Percentiles rank a stretch among this genome's conserved stretches.
These are phyloP conservation scores for Fraxinus latifolia DNA, from an alignment of 305 asterid species.

Conservation along the genomic window DNA sequence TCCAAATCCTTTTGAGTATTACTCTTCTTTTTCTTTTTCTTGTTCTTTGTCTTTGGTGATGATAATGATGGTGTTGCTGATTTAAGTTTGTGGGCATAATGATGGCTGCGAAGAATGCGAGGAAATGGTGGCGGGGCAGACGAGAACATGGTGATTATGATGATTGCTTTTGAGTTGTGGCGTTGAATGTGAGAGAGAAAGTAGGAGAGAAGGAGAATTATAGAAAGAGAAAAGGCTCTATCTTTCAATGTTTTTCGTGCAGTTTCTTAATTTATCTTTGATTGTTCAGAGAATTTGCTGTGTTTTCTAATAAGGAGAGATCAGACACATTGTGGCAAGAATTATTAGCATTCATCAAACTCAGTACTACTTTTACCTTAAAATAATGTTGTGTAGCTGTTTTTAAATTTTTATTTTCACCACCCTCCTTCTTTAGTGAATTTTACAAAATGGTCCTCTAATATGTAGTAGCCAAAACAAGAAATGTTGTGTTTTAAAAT, in stretches of 20 bases:
- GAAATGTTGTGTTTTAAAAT: background rate
- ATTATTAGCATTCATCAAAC: slow-evolving; percentile 34
- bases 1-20: background rate
- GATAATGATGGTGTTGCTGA: slow-evolving; percentile 33
- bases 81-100: slow-evolving; percentile 43
- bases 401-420: background rate
- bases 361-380: background rate
- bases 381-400: background rate
- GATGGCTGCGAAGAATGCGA: slow-evolving; percentile 33
- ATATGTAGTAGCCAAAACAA: background rate
- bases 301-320: background rate
- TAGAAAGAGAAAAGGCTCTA: background rate
- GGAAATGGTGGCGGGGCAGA: slow-evolving; percentile 13
- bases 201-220: background rate
- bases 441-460: background rate
- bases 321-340: slow-evolving; percentile 8
- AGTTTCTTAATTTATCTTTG: slow-evolving; percentile 25
- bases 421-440: background rate
- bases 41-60: background rate
- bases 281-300: background rate
- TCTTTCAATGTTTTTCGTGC: slow-evolving; percentile 40
- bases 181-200: slow-evolving; percentile 27
- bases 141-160: slow-evolving; percentile 34
- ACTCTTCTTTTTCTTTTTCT: background rate
- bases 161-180: slow-evolving; percentile 43